Percentiles rank a stretch among this genome's conserved stretches.
phyloP scores from a whole-genome alignment of 805 yeast species.

The Saccharomyces jurei region DNA sequence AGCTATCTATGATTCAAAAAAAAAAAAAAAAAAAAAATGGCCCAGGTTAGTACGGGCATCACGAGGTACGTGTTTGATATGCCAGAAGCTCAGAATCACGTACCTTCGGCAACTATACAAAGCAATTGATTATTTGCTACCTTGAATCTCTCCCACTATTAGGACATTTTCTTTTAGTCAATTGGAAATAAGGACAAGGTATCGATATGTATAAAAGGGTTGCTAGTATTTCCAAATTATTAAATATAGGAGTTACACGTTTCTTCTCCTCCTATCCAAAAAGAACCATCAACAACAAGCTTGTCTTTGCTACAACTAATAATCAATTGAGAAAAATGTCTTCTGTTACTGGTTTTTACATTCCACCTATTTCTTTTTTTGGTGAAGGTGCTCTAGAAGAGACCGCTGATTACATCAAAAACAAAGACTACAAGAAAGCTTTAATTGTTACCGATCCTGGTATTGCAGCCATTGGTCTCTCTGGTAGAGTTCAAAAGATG shows the following conservation, averaged over 20 bases:
- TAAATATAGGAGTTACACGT: background rate
- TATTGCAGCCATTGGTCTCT: constrained; percentile 24
- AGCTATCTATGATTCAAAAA: background rate
- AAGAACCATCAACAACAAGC: background rate
- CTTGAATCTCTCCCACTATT: background rate
- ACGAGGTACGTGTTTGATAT: background rate
- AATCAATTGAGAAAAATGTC: constrained; percentile 5
- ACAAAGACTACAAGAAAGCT: constrained; percentile 12
- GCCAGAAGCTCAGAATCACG: background rate
- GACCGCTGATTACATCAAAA: constrained; percentile 11
- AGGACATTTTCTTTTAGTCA: background rate
- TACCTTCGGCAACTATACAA: background rate
- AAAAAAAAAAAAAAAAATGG: background rate
- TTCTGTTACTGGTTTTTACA: constrained; percentile 17
- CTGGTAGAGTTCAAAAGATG: constrained; percentile 16
- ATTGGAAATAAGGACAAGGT: background rate
- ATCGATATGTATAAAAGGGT: background rate
- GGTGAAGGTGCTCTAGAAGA: constrained; percentile 21
- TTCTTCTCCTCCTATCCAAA: background rate
- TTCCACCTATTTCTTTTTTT: constrained; percentile 18
- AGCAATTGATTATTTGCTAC: background rate
- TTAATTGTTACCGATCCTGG: constrained; percentile 26
- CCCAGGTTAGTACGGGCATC: background rate
- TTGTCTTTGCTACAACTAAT: background rate
- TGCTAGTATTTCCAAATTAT: background rate